Percentiles rank a stretch among this genome's conserved stretches.
Evolutionary conservation across 1,284 basidiomycete genomes (phyloP).

Genomic region (Melanopsichium pennsylvanicum): DNA sequence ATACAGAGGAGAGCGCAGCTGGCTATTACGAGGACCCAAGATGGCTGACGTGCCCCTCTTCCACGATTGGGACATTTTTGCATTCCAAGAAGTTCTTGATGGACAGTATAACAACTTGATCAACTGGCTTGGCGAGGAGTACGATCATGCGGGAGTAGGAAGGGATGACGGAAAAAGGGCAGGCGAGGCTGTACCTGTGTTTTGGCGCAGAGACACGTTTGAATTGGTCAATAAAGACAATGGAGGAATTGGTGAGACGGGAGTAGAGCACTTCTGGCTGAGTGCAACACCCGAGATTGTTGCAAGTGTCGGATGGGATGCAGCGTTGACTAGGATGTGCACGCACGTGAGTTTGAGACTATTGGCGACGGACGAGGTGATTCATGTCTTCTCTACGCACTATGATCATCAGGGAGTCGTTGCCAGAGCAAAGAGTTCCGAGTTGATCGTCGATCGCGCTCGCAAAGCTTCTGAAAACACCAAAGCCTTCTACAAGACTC

Average conservation of each 20-base stretch:
- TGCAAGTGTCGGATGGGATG: constrained; percentile 54
- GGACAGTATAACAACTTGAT: constrained; percentile 24
- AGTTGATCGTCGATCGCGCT: constrained; percentile 41
- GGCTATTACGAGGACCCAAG: constrained; percentile 34
- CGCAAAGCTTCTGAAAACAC: constrained; percentile 18
- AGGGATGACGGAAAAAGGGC: constrained; percentile 34
- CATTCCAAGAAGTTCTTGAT: constrained; percentile 53
- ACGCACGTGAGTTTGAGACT: constrained; percentile 47
- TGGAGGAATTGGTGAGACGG: constrained; percentile 44
- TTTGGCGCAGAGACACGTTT: constrained; percentile 41
- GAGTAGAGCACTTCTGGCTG: constrained; percentile 56
- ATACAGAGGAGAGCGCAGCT: constrained; percentile 39
- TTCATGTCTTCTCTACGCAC: constrained; percentile 55
- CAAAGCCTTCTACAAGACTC: neutral
- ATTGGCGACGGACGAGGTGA: constrained; percentile 23
- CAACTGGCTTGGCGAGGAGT: constrained; percentile 32
- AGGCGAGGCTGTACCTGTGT: constrained; percentile 53
- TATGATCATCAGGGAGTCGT: constrained; percentile 52
- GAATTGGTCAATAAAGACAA: constrained; percentile 9
- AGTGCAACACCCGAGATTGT: constrained; percentile 25
- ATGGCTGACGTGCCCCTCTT: constrained; percentile 43
- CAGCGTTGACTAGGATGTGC: constrained; percentile 52
- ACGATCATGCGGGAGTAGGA: constrained; percentile 42
- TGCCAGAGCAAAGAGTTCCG: constrained; percentile 33
- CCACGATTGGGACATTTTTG: constrained; percentile 48